Evolutionary conservation across 768 basidiomycete genomes (phyloP).

Genomic region (Coprinellus micaceus): DNA sequence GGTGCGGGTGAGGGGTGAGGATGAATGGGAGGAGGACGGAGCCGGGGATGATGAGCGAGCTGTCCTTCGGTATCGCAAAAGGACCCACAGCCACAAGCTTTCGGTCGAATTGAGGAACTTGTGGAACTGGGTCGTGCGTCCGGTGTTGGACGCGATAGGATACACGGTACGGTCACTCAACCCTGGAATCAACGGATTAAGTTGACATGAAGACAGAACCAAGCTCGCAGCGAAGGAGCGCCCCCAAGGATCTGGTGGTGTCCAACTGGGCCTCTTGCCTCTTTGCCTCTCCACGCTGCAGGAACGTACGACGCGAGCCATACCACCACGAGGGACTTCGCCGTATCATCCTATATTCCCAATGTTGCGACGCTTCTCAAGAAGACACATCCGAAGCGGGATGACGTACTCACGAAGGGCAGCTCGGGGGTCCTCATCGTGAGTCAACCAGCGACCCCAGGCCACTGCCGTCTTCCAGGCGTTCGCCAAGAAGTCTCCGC

Average conservation of each 20-base stretch:
- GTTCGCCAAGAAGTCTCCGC: constrained; percentile 4
- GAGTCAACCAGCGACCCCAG: constrained; percentile 9
- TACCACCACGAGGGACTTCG: not conserved
- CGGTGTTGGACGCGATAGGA: no score
- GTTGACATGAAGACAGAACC: no score
- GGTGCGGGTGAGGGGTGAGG: no score
- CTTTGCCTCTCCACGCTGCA: constrained; percentile 6
- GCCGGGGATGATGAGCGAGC: no score
- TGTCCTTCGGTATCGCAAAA: no score
- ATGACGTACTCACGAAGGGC: not conserved
- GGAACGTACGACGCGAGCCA: not conserved
- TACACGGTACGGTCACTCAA: not conserved
- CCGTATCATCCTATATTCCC: constrained; percentile 8
- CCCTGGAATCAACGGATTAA: not conserved
- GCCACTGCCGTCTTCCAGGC: constrained; percentile 7
- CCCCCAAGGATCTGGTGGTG: constrained; percentile 2
- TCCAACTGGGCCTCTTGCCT: constrained; percentile 1
- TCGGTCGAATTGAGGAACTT: no score
- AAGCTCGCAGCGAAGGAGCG: no score
- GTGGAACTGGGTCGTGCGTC: no score
- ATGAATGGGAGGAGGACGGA: no score
- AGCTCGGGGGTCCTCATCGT: constrained; percentile 2
- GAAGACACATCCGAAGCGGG: no score
- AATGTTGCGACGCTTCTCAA: not conserved
- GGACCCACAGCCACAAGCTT: no score